Evolutionary conservation across 345 rosid species (phyloP).

Genomic region (Citrus trifoliata): DNA sequence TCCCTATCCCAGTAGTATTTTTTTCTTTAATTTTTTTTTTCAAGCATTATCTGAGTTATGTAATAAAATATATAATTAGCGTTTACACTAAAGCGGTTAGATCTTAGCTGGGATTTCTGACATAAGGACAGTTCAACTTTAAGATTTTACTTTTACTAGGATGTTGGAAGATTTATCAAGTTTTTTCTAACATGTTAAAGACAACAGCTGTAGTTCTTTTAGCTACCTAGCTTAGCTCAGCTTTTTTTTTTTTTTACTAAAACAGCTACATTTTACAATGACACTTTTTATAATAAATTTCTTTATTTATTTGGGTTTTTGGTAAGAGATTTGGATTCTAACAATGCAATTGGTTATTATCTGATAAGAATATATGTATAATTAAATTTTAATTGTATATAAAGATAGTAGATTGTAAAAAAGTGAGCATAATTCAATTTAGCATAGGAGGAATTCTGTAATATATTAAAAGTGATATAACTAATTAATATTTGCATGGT

Average conservation of each 20-base stretch:
- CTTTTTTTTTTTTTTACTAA: background rate
- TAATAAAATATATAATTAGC: background rate
- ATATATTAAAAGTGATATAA: too few species aligned
- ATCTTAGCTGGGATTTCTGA: slow-evolving; percentile 23
- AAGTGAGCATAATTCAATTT: too few species aligned
- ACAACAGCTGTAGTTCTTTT: background rate
- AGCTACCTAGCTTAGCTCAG: background rate
- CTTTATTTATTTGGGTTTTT: too few species aligned
- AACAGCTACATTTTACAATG: background rate
- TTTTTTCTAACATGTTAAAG: background rate
- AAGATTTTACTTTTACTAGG: slow-evolving; percentile 1
- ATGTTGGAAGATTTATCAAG: background rate
- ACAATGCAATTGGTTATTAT: too few species aligned
- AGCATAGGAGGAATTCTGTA: accelerated
- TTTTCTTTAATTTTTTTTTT: too few species aligned
- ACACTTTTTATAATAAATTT: background rate
- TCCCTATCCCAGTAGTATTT: slow-evolving; percentile 10
- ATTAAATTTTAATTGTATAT: too few species aligned
- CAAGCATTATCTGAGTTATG: background rate
- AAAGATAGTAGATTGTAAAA: too few species aligned
- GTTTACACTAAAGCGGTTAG: background rate
- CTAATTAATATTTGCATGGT: too few species aligned
- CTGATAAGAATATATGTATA: too few species aligned
- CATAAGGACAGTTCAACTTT: slow-evolving; percentile 10
- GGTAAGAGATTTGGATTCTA: too few species aligned